Evolutionary conservation across 2,329 filamentous ascomycete species (phyloP), one percentile per base, ranked within the genome.

Genomic region (Scorias spongiosa): DNA sequence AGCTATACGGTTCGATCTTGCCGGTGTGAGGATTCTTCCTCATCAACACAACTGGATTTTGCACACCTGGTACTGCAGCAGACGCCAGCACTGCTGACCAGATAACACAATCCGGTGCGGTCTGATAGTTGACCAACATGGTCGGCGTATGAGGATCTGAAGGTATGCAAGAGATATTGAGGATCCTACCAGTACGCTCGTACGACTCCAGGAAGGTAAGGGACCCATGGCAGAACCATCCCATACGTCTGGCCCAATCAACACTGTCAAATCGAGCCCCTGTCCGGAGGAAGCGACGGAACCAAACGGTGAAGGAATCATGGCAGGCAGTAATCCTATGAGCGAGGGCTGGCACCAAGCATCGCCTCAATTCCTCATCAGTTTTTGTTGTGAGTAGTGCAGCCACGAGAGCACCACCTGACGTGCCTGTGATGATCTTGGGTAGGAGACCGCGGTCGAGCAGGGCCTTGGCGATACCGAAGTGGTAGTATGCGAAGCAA

Each of bases 11-110:
- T 0, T 78, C 77, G 3, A 98, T 70, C 2, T 71, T 78, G 1
- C 87, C 88, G 47, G 87, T 76, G 14, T 72, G 70, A 4, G 15
- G 3, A 43, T 75, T 83, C 66, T 93, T 94, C 70, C 78, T 79
- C 80, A 94, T 84, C 7, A 98, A 76, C 1, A 98, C 89, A 2
- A 93, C 84, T 0, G 91, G 91, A 57, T 96, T 96, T 30, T 96
- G 68, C 45, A 98, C 96, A 1, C 91, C 91, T 0, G 91, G 91
- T 0, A 98, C 91, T 4, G 91, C 91, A 3, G 91, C 91, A 5
- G 88, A 95, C 1, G 91, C 91, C 39, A 98, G 67, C 2, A 96
- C 87, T 2, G 91, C 89, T 10, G 87, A 94, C 91, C 93, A 98
- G 49, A 98, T 93, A 36, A 98, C 91, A 58, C 91, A 98, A 66